Base-by-base conservation (phyloP, 257 asterid genomes). In the Nemophila menziesii region DNA sequence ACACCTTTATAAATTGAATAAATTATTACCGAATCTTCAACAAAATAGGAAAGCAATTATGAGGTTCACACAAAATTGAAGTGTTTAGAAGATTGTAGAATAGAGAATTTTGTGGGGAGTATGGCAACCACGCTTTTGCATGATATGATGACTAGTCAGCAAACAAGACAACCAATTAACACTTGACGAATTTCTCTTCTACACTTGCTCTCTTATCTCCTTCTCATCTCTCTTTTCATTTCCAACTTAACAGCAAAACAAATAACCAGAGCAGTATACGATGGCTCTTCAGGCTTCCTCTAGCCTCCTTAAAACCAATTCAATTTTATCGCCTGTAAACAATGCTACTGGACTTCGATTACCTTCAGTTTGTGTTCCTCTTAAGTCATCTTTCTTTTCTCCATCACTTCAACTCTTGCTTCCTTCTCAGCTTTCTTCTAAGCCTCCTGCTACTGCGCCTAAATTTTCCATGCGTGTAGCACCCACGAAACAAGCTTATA, bases 401-500 rank as follows among this genome's bases (percentile, higher is more conserved):
- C 82, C 94, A 15, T 67, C 96, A 11, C 33, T 79, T 50, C 77
- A 62, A 20, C 71, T 70, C 0, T 48, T 79, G 61, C 55, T 61
- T 33, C 80, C 86, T 11, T 26, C 78, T 39, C 61, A 22, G 5
- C 23, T 27, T 17, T 50, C 73, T 14, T 4, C 51, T 20, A 16
- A 55, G 23, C 73, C 82, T 4, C 68, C 81, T 6, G 38, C 85
- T n/a, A n/a, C n/a, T 42, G 76, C 93, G 0, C 85, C 89, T 0
- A 80, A 66, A 53, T 61, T 80, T 71, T 60, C 80, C 14, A 87
- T 87, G 97, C 83, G 86, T 1, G 68, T 78, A 0, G 66, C 95
- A n/a, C n/a, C n/a, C 43, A 70, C 92, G 56, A 89, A 83, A 42
- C 95, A 89, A 59, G 74, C 95, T 54, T 89, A 83, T 57, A 75